phyloP scores from a whole-genome alignment of 2,329 filamentous ascomycete species.

The Truncatella angustata region DNA sequence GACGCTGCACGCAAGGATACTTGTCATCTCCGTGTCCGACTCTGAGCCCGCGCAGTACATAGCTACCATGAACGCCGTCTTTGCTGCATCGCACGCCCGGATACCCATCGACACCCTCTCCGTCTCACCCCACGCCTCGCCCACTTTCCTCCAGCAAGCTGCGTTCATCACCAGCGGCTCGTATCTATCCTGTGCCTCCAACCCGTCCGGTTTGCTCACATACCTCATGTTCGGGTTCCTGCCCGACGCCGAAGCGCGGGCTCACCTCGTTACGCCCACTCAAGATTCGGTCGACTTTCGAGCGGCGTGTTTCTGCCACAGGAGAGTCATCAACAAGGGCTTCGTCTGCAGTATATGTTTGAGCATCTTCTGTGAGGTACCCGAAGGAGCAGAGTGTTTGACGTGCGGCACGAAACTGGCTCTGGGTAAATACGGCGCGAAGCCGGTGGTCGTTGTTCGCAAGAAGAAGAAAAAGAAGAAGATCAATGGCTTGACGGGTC shows the following conservation, averaged over 20 bases:
- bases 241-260: conserved; percentile 55
- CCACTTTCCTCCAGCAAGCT: conserved; percentile 93
- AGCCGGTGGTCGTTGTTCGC: conserved; percentile 70
- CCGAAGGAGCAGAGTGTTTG: conserved; percentile 65
- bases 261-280: conserved; percentile 72
- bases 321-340: conserved; percentile 84
- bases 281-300: conserved; percentile 91
- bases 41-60: conserved; percentile 89
- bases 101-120: conserved; percentile 93
- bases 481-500: conserved; percentile 45
- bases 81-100: conserved; percentile 83
- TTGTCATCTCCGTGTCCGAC: conserved; percentile 87
- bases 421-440: conserved; percentile 73
- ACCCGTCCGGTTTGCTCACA: conserved; percentile 74
- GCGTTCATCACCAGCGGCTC: conserved; percentile 60
- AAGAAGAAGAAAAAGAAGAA: conserved; percentile 78
- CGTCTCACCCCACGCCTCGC: conserved; percentile 65
- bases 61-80: conserved; percentile 97
- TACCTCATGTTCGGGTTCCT: conserved; percentile 95
- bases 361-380: conserved; percentile 80
- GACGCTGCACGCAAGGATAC: conserved; percentile 74
- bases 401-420: conserved; percentile 79
- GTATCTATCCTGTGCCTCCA: conserved; percentile 46
- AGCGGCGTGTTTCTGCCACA: conserved; percentile 97
- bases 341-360: conserved; percentile 97